Evolutionary conservation across 1,139 yeast species (phyloP).

Genomic region (Wickerhamomyces sp.): DNA sequence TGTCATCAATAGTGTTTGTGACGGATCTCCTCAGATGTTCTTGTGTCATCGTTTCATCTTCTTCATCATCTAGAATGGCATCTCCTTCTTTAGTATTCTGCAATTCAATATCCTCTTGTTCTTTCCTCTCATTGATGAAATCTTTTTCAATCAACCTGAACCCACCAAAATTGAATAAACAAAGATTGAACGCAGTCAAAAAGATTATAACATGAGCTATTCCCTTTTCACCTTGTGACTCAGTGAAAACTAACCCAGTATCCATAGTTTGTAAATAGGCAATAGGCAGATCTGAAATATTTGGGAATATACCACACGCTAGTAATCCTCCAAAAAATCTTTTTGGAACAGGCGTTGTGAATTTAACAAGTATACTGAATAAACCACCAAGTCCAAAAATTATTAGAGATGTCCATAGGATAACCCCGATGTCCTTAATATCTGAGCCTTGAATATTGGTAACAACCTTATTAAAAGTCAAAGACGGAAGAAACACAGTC

Average conservation of each 20-base stretch:
- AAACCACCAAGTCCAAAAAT: slow-evolving; percentile 12
- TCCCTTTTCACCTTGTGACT: slow-evolving; percentile 60
- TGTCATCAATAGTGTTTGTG: no score
- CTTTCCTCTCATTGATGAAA: slow-evolving; percentile 32
- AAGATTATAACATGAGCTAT: slow-evolving; percentile 81
- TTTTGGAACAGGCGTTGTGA: slow-evolving; percentile 49
- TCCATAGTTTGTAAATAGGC: slow-evolving; percentile 83
- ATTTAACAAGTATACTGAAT: slow-evolving; percentile 15
- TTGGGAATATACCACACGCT: slow-evolving; percentile 77
- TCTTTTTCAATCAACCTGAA: slow-evolving; percentile 69
- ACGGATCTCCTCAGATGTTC: no score
- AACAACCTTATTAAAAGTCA: slow-evolving; percentile 75
- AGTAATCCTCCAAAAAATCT: slow-evolving; percentile 75
- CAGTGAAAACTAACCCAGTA: slow-evolving; percentile 53
- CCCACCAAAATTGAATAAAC: slow-evolving; percentile 73
- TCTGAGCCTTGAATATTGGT: slow-evolving; percentile 64
- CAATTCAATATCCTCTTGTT: background rate
- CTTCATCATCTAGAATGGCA: background rate
- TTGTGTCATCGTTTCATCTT: no score
- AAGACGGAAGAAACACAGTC: slow-evolving; percentile 68
- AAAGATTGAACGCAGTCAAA: slow-evolving; percentile 58
- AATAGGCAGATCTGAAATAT: slow-evolving; percentile 81
- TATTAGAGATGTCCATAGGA: slow-evolving; percentile 23
- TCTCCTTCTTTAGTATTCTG: background rate
- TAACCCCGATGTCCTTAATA: slow-evolving; percentile 69